phyloP scores from a whole-genome alignment of 169 alveolate genomes.

The Plasmodium fragile region DNA sequence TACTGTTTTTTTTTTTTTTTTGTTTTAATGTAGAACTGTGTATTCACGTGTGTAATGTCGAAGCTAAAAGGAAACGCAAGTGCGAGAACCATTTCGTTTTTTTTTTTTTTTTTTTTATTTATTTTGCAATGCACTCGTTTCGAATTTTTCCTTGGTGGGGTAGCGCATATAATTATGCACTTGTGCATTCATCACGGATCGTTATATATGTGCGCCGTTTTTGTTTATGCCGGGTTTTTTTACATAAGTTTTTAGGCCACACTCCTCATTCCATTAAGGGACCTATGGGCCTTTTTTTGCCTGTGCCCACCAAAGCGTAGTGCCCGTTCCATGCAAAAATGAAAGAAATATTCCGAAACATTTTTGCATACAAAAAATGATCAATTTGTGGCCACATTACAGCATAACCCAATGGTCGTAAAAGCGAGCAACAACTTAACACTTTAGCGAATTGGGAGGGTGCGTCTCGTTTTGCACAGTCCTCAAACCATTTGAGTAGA shows the following conservation, averaged over 20 bases:
- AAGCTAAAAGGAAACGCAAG: background rate
- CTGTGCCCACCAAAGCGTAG: background rate
- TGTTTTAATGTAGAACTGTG: background rate
- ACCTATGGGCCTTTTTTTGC: background rate
- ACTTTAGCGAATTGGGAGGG: background rate
- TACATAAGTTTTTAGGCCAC: background rate
- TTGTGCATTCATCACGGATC: background rate
- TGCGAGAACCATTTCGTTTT: background rate
- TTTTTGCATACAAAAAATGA: background rate
- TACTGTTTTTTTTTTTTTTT: background rate
- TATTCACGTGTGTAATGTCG: background rate
- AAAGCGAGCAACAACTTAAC: background rate
- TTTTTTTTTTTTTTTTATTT: background rate
- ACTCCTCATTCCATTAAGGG: background rate
- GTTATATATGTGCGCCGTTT: background rate
- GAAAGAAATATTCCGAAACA: background rate
- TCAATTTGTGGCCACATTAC: background rate
- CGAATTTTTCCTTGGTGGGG: background rate
- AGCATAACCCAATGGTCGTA: background rate
- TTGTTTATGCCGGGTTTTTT: background rate
- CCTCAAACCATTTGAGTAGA: background rate
- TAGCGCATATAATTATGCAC: conserved; percentile 1
- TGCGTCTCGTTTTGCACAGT: background rate
- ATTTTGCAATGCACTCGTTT: background rate
- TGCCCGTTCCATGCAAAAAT: background rate